A percentile compares a stretch with the other conserved stretches of the same genome.
These are phyloP conservation scores for Hymenoscyphus fructigenus DNA, from an alignment of 2,329 filamentous ascomycete species.

Conservation along the genomic window DNA sequence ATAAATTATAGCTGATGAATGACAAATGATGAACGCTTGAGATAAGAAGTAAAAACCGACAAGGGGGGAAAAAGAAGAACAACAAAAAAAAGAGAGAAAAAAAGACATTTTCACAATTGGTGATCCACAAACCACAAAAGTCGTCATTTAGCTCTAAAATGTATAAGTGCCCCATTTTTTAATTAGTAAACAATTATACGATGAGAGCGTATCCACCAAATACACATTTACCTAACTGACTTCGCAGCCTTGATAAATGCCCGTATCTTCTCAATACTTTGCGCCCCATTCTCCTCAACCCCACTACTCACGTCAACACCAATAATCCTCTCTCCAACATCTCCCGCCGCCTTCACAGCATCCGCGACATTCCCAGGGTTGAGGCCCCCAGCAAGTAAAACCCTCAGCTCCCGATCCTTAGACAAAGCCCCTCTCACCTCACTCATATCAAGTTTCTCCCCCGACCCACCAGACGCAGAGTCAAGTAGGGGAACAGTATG, in stretches of 20 bases:
- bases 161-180: too few relatives aligned
- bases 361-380: constrained; percentile 74
- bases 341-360: constrained; percentile 62
- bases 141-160: too few relatives aligned
- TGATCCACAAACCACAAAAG: too few relatives aligned
- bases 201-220: not conserved
- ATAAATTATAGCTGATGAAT: too few relatives aligned
- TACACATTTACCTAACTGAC: constrained; percentile 32
- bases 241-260: constrained; percentile 79
- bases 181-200: too few relatives aligned
- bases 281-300: constrained; percentile 79
- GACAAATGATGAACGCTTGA: too few relatives aligned
- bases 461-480: constrained; percentile 79
- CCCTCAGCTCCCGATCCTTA: constrained; percentile 66
- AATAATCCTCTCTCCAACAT: constrained; percentile 61
- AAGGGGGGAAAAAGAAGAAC: too few relatives aligned
- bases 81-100: too few relatives aligned
- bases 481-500: constrained; percentile 84
- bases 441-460: constrained; percentile 70
- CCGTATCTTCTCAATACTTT: constrained; percentile 77
- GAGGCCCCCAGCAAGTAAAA: constrained; percentile 84
- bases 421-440: constrained; percentile 66
- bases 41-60: too few relatives aligned
- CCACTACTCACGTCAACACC: constrained; percentile 94
- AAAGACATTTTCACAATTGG: too few relatives aligned